Conservation (phyloP, 805 yeast species). For the Hanseniaspora valbyensis region DNA sequence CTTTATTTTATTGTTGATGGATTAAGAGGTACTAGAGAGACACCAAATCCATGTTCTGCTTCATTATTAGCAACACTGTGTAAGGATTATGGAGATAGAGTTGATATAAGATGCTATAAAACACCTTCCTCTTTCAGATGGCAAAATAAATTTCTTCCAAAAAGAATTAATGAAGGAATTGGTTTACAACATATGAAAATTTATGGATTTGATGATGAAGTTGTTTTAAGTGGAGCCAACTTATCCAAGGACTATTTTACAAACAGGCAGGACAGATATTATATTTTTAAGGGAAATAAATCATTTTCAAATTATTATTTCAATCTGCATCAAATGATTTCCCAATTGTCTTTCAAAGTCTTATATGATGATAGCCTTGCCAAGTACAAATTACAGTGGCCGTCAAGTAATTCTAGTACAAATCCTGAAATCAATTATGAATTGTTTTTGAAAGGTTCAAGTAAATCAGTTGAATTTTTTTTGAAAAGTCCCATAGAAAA, state of each 20-base stretch:
- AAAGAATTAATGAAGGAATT: constrained; percentile 74
- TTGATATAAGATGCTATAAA: constrained; percentile 73
- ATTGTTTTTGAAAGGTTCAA: constrained; percentile 45
- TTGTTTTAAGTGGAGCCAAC: constrained; percentile 84
- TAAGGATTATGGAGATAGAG: constrained; percentile 53
- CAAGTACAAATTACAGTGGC: constrained; percentile 63
- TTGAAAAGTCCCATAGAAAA: constrained; percentile 32
- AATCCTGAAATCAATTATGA: constrained; percentile 53
- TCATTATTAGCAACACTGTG: constrained; percentile 57
- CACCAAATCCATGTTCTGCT: constrained; percentile 71
- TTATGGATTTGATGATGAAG: constrained; percentile 87
- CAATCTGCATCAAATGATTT: constrained; percentile 54
- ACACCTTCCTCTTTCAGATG: constrained; percentile 76
- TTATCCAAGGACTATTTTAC: constrained; percentile 85
- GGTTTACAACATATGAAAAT: constrained; percentile 97
- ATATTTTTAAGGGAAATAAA: constrained; percentile 45
- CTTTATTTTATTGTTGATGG: constrained; percentile 76
- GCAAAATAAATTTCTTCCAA: constrained; percentile 56
- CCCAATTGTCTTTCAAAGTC: constrained; percentile 61
- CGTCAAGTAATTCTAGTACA: constrained; percentile 48
- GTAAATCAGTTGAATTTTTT: constrained; percentile 47
- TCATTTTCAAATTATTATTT: constrained; percentile 62
- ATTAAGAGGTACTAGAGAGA: constrained; percentile 84
- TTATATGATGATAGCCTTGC: constrained; percentile 34
- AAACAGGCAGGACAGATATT: constrained; percentile 88